Conservation (phyloP, 2,329 filamentous ascomycete genomes). For the Fusarium annulatum region DNA sequence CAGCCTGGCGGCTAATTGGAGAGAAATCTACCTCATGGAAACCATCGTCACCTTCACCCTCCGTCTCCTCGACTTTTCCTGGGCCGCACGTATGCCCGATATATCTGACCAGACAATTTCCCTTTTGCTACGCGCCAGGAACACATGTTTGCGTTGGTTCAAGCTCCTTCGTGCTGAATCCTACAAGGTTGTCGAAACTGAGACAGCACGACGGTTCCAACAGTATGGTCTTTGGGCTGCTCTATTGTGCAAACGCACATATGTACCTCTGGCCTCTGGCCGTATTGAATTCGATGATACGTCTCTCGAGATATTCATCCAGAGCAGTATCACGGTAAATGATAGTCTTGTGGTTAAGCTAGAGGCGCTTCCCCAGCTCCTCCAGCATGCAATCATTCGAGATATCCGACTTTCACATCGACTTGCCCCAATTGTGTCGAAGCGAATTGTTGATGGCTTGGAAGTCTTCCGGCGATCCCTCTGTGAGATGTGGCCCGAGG, state of each 20-base stretch:
- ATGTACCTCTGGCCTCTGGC: slow-evolving; percentile 24
- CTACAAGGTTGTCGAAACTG: slow-evolving; percentile 51
- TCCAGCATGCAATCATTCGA: slow-evolving; percentile 35
- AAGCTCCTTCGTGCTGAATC: slow-evolving; percentile 58
- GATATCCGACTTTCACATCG: slow-evolving; percentile 40
- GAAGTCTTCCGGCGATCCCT: slow-evolving; percentile 32
- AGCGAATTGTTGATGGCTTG: slow-evolving; percentile 15
- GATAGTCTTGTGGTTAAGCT: slow-evolving; percentile 43
- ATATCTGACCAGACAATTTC: neutral
- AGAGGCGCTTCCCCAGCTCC: slow-evolving; percentile 20
- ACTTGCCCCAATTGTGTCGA: slow-evolving; percentile 13
- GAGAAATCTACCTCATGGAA: slow-evolving; percentile 69
- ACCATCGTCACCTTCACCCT: slow-evolving; percentile 64
- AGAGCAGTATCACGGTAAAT: slow-evolving; percentile 40
- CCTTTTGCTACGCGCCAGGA: slow-evolving; percentile 27
- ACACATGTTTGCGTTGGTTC: slow-evolving; percentile 63
- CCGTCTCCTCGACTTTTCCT: slow-evolving; percentile 47
- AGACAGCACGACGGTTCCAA: slow-evolving; percentile 49
- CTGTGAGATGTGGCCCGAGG: slow-evolving; percentile 38
- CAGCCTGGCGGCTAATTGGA: slow-evolving; percentile 66
- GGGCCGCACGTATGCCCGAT: neutral
- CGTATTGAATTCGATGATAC: slow-evolving; percentile 8
- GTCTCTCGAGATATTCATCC: slow-evolving; percentile 32
- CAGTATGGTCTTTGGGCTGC: slow-evolving; percentile 65
- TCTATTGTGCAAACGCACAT: slow-evolving; percentile 62